Conservation (phyloP, 371 early-diverging fungal genomes). For the Cokeromyces recurvatus region DNA sequence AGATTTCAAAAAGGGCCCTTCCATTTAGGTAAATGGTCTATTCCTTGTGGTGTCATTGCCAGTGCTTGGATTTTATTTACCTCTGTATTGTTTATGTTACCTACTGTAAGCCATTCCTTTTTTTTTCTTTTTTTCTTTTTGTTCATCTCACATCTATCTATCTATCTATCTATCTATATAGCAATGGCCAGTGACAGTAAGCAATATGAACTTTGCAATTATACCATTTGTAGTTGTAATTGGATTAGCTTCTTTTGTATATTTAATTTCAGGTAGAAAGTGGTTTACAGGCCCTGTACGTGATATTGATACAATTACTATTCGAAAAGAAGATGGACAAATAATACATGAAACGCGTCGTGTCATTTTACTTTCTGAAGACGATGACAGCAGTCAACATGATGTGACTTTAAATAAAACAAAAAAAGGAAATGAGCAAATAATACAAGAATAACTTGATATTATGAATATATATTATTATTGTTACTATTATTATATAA, state of each 20-base stretch:
- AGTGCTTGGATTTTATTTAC: slow-evolving; percentile 55
- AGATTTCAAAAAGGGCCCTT: slow-evolving; percentile 21
- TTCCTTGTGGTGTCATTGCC: slow-evolving; percentile 28
- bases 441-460: too few species aligned
- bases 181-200: slow-evolving; percentile 49
- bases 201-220: slow-evolving; percentile 58
- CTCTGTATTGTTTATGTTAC: slow-evolving; percentile 57
- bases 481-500: too few species aligned
- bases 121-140: too few species aligned
- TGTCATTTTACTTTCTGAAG: slow-evolving; percentile 1
- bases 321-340: slow-evolving; percentile 3
- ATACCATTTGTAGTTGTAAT: slow-evolving; percentile 33
- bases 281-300: slow-evolving; percentile 59
- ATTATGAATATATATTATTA: too few species aligned
- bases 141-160: too few species aligned
- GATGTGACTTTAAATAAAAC: too few species aligned
- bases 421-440: too few species aligned
- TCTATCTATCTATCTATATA: too few species aligned
- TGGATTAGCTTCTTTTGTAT: slow-evolving; percentile 41
- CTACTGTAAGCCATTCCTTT: slow-evolving; percentile 17
- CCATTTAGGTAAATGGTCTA: slow-evolving; percentile 10
- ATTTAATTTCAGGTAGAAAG: slow-evolving; percentile 45
- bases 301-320: slow-evolving; percentile 9
- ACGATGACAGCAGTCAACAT: slow-evolving; percentile 1
- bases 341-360: slow-evolving; percentile 10